A percentile compares a stretch with the other conserved stretches of the same genome.
Evolutionary conservation across 352 stramenopile species (phyloP).

Genomic region (Detonula confervacea): DNA sequence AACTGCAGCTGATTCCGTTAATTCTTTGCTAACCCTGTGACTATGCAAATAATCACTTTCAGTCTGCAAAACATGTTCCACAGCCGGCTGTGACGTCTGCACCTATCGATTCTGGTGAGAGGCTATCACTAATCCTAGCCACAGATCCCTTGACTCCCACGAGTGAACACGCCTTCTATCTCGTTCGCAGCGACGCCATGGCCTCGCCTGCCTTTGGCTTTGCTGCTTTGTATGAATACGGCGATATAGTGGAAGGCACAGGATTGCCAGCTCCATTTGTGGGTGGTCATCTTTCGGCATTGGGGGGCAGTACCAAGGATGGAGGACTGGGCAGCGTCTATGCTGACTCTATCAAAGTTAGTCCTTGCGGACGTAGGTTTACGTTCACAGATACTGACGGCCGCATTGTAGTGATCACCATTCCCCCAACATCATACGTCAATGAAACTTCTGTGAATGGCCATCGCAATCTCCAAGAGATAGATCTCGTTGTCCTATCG

Average conservation of each 20-base stretch:
- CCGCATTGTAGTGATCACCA: conserved; percentile 62
- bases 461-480: not conserved
- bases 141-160: conserved; percentile 73
- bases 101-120: conserved; percentile 34
- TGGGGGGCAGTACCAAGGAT: conserved; percentile 59
- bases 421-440: conserved; percentile 48
- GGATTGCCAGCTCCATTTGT: conserved; percentile 70
- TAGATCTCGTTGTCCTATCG: conserved; percentile 54
- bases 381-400: conserved; percentile 73
- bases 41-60: not conserved
- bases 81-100: conserved; percentile 2
- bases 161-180: conserved; percentile 77
- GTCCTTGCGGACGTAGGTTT: conserved; percentile 70
- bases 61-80: conserved; percentile 27
- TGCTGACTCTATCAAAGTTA: conserved; percentile 54
- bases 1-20: too few relatives aligned
- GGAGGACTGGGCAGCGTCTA: conserved; percentile 52
- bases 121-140: conserved; percentile 67
- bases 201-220: conserved; percentile 43
- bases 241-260: conserved; percentile 32
- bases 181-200: conserved; percentile 62
- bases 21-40: too few relatives aligned
- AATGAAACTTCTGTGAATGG: not conserved
- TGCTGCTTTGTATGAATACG: conserved; percentile 43
- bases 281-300: conserved; percentile 58